These are phyloP conservation scores for Auricularia cornea DNA, from an alignment of 768 basidiomycete species.

Conservation along the genomic window DNA sequence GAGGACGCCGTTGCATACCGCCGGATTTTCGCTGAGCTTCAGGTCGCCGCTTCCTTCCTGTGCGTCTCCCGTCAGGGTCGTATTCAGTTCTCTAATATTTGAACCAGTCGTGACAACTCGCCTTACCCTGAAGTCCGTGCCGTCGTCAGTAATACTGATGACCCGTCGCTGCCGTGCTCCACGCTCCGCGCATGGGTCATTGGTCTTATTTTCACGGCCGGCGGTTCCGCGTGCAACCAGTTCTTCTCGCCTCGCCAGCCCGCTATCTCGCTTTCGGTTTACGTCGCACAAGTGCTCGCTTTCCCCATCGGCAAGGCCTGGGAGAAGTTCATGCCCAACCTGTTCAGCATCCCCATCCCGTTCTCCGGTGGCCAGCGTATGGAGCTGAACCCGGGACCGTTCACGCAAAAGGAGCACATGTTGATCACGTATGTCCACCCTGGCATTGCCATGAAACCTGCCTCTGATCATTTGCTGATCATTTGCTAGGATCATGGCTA, in stretches of 20 bases:
- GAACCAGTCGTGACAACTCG: slow-evolving; percentile 38
- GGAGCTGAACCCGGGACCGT: neutral
- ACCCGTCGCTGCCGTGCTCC: slow-evolving; percentile 42
- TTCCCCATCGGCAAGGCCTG: neutral
- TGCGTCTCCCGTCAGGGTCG: neutral
- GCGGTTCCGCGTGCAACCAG: slow-evolving; percentile 42
- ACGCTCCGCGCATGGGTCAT: slow-evolving; percentile 58
- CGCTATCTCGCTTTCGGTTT: neutral
- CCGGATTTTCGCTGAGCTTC: neutral
- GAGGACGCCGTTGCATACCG: neutral
- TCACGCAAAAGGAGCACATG: slow-evolving; percentile 3
- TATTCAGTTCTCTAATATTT: neutral
- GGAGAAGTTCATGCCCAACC: slow-evolving; percentile 27
- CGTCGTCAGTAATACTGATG: slow-evolving; percentile 63
- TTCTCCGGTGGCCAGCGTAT: slow-evolving; percentile 36
- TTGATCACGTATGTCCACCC: neutral
- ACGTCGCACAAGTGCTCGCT: slow-evolving; percentile 3
- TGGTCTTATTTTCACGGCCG: slow-evolving; percentile 18
- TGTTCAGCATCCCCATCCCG: slow-evolving; percentile 19
- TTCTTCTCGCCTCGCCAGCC: slow-evolving; percentile 1
- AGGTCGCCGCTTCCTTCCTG: neutral
- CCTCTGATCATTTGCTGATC: no score
- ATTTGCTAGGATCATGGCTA: slow-evolving; percentile 3
- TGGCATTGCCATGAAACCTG: neutral
- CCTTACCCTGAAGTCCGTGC: slow-evolving; percentile 68